Evolutionary conservation across 2,329 filamentous ascomycete species (phyloP), one percentile per base, ranked within the genome.

Genomic region (Monilinia fructigena): DNA sequence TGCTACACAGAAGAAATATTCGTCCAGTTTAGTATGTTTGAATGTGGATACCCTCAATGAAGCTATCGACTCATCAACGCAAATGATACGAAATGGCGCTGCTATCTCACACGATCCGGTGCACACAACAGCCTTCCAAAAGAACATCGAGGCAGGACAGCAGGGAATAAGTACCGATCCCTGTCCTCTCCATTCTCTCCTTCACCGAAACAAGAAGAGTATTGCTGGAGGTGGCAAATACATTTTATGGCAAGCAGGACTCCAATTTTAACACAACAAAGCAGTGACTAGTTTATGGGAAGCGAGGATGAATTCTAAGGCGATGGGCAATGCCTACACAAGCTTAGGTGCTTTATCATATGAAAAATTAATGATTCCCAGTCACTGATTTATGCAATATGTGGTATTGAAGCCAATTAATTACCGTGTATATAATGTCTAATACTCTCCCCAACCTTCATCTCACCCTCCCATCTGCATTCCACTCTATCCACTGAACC

Each of bases 241-340:
- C 93, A 20, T 98, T 99, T 78, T 99, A 99, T 80, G 95, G 95
- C 72, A 90, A 91, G 79, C 92, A 0, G 95, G 94, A 31, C 80
- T 99, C 77, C 89, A 91, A 76, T 99, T 99, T 77, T 98, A 96
- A 99, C 95, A 3, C 95, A 98, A 81, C 86, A 91, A 76, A 98
- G 99, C 95, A 3, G 95, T 99, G 59, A 99, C 95, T 63, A 89
- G 92, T 72, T 80, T 96, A 77, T 99, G 95, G 95, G 87, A 75
- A 87, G 85, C 68, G 88, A 93, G 75, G 93, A 97, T 80, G 93
- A 92, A 0, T 59, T 89, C 87, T 65, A 90, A 88, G 72, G 93
- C 93, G 87, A 89, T 74, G 92, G 14, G 85, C 91, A 69, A 98
- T 98, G 94, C 94, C 94, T 26, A 89, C 86, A 45, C 86, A 89